A percentile compares a stretch with the other conserved stretches of the same genome.
phyloP scores from a whole-genome alignment of 768 basidiomycete species.

The Postia placenta region DNA sequence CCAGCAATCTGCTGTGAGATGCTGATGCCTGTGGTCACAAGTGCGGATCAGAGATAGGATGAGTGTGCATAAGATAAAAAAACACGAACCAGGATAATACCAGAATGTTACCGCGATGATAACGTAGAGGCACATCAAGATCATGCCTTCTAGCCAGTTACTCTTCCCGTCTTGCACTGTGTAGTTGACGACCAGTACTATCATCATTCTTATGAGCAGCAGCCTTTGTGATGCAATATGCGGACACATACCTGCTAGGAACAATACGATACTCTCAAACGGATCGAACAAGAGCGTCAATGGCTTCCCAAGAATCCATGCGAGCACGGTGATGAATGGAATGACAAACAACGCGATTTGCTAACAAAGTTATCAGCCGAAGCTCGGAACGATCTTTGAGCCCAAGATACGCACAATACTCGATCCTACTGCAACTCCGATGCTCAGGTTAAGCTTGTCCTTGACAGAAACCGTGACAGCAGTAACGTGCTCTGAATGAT shows the following conservation, averaged over 20 bases:
- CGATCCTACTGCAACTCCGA: conserved; percentile 87
- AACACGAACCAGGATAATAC: conserved; percentile 41
- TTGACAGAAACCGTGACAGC: conserved; percentile 91
- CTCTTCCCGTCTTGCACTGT: conserved; percentile 81
- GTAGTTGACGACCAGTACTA: conserved; percentile 52
- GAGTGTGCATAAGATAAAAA: neutral
- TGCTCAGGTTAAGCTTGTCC: conserved; percentile 79
- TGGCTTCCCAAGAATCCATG: conserved; percentile 79
- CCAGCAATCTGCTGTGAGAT: conserved; percentile 8
- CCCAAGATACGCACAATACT: conserved; percentile 52
- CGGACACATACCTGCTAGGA: conserved; percentile 32
- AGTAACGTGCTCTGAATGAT: conserved; percentile 68
- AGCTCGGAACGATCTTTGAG: neutral
- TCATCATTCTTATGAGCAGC: neutral
- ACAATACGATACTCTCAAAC: conserved; percentile 71
- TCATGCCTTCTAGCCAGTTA: conserved; percentile 86
- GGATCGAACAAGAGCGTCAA: conserved; percentile 82
- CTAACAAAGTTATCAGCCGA: conserved; percentile 27
- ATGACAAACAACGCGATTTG: conserved; percentile 85
- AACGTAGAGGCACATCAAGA: conserved; percentile 61
- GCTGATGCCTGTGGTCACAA: conserved; percentile 10
- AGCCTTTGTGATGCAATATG: neutral
- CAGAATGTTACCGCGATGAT: conserved; percentile 51
- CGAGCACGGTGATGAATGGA: conserved; percentile 74
- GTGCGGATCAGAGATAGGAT: neutral